These are phyloP conservation scores for Diaporthe ilicicola DNA, from an alignment of 2,329 filamentous ascomycete species.

Conservation along the genomic window DNA sequence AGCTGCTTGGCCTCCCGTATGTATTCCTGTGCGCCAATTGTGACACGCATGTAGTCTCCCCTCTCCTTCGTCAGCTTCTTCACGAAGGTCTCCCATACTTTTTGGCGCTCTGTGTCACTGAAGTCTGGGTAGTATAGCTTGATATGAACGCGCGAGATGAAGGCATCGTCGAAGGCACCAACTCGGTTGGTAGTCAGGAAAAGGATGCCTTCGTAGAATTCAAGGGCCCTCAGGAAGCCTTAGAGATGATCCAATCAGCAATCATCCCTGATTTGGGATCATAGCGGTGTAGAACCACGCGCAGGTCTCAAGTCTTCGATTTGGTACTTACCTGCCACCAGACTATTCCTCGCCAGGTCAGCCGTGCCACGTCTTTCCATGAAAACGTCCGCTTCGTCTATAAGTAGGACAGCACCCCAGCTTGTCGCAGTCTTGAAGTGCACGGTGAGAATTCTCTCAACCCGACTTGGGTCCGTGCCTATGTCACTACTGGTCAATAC, in stretches of 20 bases:
- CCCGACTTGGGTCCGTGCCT: conserved; percentile 22
- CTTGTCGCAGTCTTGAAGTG: conserved; percentile 32
- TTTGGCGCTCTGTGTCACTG: conserved; percentile 37
- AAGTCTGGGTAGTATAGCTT: conserved; percentile 42
- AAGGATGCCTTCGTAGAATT: conserved; percentile 43
- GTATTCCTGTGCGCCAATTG: conserved; percentile 34
- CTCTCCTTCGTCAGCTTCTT: conserved; percentile 40
- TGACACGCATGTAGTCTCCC: conserved; percentile 37
- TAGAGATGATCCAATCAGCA: too few relatives aligned
- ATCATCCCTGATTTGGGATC: too few relatives aligned
- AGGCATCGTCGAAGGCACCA: conserved; percentile 42
- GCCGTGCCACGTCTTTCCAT: conserved; percentile 40
- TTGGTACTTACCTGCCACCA: conserved; percentile 39
- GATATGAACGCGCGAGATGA: conserved; percentile 43
- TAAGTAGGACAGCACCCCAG: conserved; percentile 39
- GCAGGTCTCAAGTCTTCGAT: background rate
- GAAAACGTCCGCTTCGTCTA: conserved; percentile 47
- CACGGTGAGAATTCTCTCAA: background rate
- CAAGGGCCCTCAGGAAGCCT: conserved; percentile 42
- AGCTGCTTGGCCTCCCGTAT: conserved; percentile 31
- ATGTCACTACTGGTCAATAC: conserved; percentile 42
- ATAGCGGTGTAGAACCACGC: too few relatives aligned
- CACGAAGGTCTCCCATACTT: conserved; percentile 42
- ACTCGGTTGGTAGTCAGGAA: conserved; percentile 44
- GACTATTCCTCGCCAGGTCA: conserved; percentile 42